These are phyloP conservation scores for Pterocarpus macrocarpus DNA, from an alignment of 306 rosid species.

Conservation along the genomic window DNA sequence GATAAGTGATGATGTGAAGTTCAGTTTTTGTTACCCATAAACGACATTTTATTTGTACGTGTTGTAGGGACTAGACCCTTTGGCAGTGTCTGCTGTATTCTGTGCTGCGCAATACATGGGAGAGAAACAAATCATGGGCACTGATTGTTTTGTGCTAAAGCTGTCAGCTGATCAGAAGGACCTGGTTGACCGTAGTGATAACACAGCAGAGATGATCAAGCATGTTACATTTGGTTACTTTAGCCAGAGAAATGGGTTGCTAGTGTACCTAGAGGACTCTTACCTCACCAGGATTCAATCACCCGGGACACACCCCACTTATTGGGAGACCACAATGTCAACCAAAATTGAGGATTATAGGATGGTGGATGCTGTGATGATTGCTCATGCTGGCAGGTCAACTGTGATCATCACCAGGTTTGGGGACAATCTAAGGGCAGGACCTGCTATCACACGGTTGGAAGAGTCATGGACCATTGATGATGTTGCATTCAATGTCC, in stretches of 20 bases:
- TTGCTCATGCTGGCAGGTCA: slow-evolving; percentile 74
- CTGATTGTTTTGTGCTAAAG: slow-evolving; percentile 77
- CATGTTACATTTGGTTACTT: slow-evolving; percentile 81
- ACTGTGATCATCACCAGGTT: slow-evolving; percentile 68
- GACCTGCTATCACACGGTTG: slow-evolving; percentile 71
- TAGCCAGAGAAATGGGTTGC: slow-evolving; percentile 77
- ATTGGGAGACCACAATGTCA: slow-evolving; percentile 89
- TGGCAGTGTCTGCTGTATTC: slow-evolving; percentile 77
- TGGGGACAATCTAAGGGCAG: slow-evolving; percentile 67
- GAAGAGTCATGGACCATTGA: slow-evolving; percentile 86
- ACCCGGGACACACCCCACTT: slow-evolving; percentile 77
- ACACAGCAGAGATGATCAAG: slow-evolving; percentile 91
- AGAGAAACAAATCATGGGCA: slow-evolving; percentile 67
- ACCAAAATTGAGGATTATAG: slow-evolving; percentile 76
- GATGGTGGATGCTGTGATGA: slow-evolving; percentile 73
- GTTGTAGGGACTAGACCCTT: slow-evolving; percentile 82
- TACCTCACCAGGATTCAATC: slow-evolving; percentile 84
- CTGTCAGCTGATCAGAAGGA: slow-evolving; percentile 75
- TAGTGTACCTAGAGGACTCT: slow-evolving; percentile 78
- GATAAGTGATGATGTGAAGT: slow-evolving; percentile 2
- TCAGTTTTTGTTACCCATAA: neutral
- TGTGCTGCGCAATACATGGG: slow-evolving; percentile 75
- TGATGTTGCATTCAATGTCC: slow-evolving; percentile 83
- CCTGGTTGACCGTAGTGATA: slow-evolving; percentile 75
- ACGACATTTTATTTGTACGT: slow-evolving; percentile 33